Evolutionary conservation across 2,329 filamentous ascomycete genomes (phyloP).

Genomic region (Paracoccidioides lutzii): DNA sequence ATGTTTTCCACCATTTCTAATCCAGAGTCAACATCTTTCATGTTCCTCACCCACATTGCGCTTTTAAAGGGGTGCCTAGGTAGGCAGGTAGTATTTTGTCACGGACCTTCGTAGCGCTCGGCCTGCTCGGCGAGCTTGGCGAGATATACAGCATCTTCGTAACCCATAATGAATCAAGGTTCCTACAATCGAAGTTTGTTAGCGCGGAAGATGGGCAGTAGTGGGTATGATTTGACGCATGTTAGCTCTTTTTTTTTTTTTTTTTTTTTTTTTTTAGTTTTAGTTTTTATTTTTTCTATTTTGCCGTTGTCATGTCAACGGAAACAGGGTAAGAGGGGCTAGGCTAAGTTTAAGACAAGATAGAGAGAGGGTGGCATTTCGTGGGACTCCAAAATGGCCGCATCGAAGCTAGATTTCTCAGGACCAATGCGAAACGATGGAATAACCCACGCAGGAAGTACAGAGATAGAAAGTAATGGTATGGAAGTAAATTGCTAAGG

Average conservation of each 20-base stretch:
- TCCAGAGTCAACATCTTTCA: background rate
- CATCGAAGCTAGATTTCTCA: background rate
- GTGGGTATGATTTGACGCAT: background rate
- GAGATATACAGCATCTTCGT: slow-evolving; percentile 98
- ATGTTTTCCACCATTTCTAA: slow-evolving; percentile 99
- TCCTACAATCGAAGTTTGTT: background rate
- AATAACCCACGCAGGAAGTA: background rate
- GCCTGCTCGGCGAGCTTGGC: slow-evolving; percentile 99
- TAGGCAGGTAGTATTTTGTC: slow-evolving; percentile 10
- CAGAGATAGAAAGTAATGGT: background rate
- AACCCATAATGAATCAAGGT: slow-evolving; percentile 65
- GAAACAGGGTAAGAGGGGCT: too few species aligned
- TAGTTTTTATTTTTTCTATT: too few species aligned
- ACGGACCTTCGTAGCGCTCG: slow-evolving; percentile 96
- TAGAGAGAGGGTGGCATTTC: too few species aligned
- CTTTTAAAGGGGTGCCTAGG: background rate
- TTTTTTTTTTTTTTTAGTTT: too few species aligned
- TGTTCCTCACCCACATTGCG: background rate
- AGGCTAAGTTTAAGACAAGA: too few species aligned
- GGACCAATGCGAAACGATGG: background rate
- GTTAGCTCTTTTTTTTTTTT: too few species aligned
- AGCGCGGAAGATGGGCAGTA: background rate
- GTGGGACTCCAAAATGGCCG: background rate
- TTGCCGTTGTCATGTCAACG: too few species aligned
- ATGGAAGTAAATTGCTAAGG: background rate